Percentiles rank a stretch among this genome's conserved stretches.
Conservation (phyloP, 306 rosid species). For the Dryas drummondii region DNA sequence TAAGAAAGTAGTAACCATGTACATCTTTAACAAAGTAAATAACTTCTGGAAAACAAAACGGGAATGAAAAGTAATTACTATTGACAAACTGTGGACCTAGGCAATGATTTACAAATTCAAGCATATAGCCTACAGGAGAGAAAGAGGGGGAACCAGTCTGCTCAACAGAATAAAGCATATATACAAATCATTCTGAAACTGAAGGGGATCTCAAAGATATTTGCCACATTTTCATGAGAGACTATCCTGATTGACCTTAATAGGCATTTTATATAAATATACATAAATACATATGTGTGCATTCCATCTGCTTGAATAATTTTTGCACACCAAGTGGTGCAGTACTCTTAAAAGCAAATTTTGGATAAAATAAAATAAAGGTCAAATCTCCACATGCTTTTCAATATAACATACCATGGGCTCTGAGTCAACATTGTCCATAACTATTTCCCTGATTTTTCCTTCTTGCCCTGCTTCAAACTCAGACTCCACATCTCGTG, state of each 20-base stretch:
- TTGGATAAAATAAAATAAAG: not conserved
- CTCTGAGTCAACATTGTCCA: conserved; percentile 65
- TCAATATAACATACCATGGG: conserved; percentile 44
- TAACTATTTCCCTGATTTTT: conserved; percentile 71
- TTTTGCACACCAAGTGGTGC: not conserved
- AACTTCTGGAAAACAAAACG: not conserved
- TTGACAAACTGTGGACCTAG: not conserved
- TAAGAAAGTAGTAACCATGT: not conserved
- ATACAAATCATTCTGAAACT: not conserved
- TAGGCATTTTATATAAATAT: not conserved
- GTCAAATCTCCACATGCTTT: conserved; percentile 28
- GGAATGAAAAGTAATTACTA: not conserved
- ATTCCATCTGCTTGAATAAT: not conserved
- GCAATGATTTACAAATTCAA: not conserved
- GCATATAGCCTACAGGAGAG: not conserved
- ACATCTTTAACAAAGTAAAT: not conserved
- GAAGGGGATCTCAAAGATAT: not conserved
- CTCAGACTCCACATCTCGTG: conserved; percentile 74
- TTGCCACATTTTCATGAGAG: not conserved
- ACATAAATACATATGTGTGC: not conserved
- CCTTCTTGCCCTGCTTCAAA: conserved; percentile 66
- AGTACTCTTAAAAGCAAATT: conserved; percentile 2
- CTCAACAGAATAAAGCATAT: not conserved
- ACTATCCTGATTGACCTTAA: not conserved
- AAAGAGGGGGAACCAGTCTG: not conserved